Conservation (phyloP, 106 monocot genomes). For the Xerophyta viscosa region DNA sequence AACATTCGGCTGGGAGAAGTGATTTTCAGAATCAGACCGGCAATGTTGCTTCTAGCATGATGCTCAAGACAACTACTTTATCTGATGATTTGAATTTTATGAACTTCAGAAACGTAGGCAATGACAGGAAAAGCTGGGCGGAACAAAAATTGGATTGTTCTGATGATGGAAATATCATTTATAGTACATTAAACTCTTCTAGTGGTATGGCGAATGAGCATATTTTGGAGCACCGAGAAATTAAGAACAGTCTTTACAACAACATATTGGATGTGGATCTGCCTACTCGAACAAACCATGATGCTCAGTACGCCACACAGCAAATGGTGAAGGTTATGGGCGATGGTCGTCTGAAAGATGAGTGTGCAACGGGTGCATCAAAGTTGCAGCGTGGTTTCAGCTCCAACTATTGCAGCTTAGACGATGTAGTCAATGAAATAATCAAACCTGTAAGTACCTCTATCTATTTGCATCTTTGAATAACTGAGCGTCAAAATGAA, state of each 20-base stretch:
- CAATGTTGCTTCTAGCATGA: constrained; percentile 10
- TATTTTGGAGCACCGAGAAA: constrained; percentile 11
- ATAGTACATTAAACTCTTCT: constrained; percentile 22
- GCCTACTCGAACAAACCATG: constrained; percentile 15
- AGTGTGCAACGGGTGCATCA: constrained; percentile 12
- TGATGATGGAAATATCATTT: constrained; percentile 11
- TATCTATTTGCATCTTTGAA: neutral
- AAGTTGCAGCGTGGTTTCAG: constrained; percentile 32
- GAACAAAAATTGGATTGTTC: constrained; percentile 11
- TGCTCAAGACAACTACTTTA: constrained; percentile 1
- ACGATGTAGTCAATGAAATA: constrained; percentile 51
- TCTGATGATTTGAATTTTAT: constrained; percentile 20
- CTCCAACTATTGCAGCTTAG: constrained; percentile 44
- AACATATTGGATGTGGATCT: constrained; percentile 12
- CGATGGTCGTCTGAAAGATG: too few species aligned
- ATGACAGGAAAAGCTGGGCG: constrained; percentile 11
- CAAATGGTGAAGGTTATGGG: too few species aligned
- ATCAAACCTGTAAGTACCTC: constrained; percentile 58
- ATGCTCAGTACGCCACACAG: constrained; percentile 4
- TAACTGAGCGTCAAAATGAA: neutral
- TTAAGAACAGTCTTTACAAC: constrained; percentile 19
- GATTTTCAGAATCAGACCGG: constrained; percentile 19
- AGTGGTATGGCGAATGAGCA: constrained; percentile 5
- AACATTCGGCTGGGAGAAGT: constrained; percentile 16
- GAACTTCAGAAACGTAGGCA: constrained; percentile 30